A percentile compares a stretch with the other conserved stretches of the same genome.
Conservation (phyloP, 1,139 yeast genomes). For the Kodamaea sp. region DNA sequence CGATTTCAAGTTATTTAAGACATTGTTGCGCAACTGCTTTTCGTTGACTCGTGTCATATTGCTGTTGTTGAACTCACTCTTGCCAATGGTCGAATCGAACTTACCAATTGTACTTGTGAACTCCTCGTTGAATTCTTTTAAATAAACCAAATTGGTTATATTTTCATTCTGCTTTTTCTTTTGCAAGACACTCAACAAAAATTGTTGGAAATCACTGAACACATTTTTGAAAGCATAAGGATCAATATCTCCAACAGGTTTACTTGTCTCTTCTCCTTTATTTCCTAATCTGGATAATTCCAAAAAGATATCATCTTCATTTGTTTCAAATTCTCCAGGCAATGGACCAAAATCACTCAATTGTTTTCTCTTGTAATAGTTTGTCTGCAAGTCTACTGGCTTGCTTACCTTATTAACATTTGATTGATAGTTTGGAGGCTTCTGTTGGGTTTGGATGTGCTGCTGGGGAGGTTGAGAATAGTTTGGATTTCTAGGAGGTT, state of each 20-base stretch:
- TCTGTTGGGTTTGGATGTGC: constrained; percentile 4
- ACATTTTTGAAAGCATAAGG: constrained; percentile 39
- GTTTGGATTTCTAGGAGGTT: background rate
- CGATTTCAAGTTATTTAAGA: constrained; percentile 37
- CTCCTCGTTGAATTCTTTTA: constrained; percentile 38
- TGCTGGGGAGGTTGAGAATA: constrained; percentile 2
- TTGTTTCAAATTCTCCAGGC: constrained; percentile 7
- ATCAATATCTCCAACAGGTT: constrained; percentile 19
- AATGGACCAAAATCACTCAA: constrained; percentile 2
- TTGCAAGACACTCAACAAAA: constrained; percentile 28
- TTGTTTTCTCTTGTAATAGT: constrained; percentile 7
- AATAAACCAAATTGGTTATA: constrained; percentile 33
- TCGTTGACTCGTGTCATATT: constrained; percentile 20
- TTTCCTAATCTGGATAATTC: constrained; percentile 18
- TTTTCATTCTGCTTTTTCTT: constrained; percentile 23
- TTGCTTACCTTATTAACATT: constrained; percentile 5
- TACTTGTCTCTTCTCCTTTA: constrained; percentile 12
- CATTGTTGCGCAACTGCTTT: constrained; percentile 37
- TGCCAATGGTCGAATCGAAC: constrained; percentile 14
- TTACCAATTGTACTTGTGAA: constrained; percentile 31
- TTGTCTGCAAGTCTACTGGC: constrained; percentile 5
- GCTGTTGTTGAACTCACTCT: constrained; percentile 22
- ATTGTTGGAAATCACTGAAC: constrained; percentile 38
- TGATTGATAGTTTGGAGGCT: background rate
- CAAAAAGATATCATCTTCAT: constrained; percentile 14